A percentile compares a stretch with the other conserved stretches of the same genome.
Conservation (phyloP, 108 stramenopile genomes). For the Pinguiococcus pyrenoidosus region DNA sequence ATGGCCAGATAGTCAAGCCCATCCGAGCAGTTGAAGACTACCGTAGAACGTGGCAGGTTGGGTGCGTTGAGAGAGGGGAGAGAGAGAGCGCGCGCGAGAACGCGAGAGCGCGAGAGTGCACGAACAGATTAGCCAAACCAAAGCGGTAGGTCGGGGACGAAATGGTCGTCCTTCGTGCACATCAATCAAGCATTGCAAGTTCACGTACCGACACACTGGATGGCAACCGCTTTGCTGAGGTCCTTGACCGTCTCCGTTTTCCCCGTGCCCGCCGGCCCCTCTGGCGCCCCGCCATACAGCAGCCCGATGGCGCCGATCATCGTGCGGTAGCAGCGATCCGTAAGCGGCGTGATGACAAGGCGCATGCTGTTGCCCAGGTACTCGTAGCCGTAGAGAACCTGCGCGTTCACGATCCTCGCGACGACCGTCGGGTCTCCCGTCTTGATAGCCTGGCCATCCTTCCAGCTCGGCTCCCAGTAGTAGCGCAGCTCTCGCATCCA, state of each 20-base stretch:
- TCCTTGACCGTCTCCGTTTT: constrained; percentile 63
- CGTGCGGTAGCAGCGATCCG: constrained; percentile 57
- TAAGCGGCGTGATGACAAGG: constrained; percentile 52
- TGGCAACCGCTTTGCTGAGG: constrained; percentile 43
- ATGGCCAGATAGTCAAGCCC: constrained; percentile 50
- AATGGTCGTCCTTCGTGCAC: too few species aligned
- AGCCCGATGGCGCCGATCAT: constrained; percentile 54
- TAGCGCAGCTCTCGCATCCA: constrained; percentile 51
- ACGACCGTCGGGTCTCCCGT: constrained; percentile 40
- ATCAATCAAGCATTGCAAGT: too few species aligned
- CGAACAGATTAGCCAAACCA: too few species aligned
- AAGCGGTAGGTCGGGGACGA: too few species aligned
- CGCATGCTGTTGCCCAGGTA: constrained; percentile 52
- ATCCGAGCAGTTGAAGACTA: constrained; percentile 58
- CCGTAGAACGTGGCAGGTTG: too few species aligned
- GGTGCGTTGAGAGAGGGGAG: too few species aligned
- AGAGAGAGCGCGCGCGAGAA: too few species aligned
- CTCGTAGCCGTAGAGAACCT: constrained; percentile 50
- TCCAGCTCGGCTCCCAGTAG: constrained; percentile 48
- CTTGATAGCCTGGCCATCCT: constrained; percentile 45
- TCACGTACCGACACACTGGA: constrained; percentile 58
- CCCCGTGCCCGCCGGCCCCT: constrained; percentile 55
- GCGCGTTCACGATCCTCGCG: constrained; percentile 49
- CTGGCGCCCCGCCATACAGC: constrained; percentile 54
- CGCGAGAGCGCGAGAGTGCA: too few species aligned